Conservation (phyloP, 768 basidiomycete species). For the Panaeolus papilionaceus region DNA sequence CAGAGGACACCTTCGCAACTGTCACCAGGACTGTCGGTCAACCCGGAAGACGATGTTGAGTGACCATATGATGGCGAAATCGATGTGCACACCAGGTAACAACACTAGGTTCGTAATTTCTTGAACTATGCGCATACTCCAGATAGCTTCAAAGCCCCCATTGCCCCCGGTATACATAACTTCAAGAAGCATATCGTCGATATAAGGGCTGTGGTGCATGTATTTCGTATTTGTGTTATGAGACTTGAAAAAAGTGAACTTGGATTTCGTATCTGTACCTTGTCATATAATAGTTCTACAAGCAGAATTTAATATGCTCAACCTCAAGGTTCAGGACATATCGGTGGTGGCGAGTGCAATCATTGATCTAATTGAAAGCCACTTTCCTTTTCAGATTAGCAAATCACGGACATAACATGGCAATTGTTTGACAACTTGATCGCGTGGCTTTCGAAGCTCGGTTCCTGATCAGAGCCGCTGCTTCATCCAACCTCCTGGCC, state of each 20-base stretch:
- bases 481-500: not conserved
- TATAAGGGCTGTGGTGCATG: not conserved
- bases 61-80: not conserved
- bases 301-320: too few species aligned
- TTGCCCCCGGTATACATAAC: not conserved
- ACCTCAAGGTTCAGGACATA: too few species aligned
- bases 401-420: constrained; percentile 3
- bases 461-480: constrained; percentile 4
- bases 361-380: not conserved
- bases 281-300: too few species aligned
- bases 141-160: not conserved
- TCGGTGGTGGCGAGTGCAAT: not conserved
- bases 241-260: not conserved
- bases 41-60: not conserved
- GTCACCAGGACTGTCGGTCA: constrained; percentile 11
- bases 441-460: constrained; percentile 12
- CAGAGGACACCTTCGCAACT: not conserved
- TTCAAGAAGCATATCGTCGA: not conserved
- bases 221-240: not conserved
- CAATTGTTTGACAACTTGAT: not conserved
- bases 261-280: not conserved
- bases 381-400: not conserved
- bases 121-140: not conserved
- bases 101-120: not conserved
- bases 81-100: constrained; percentile 1